These are phyloP conservation scores for Rhizoclosmatium sp. DNA, from an alignment of 192 early-diverging fungal species.

Conservation along the genomic window DNA sequence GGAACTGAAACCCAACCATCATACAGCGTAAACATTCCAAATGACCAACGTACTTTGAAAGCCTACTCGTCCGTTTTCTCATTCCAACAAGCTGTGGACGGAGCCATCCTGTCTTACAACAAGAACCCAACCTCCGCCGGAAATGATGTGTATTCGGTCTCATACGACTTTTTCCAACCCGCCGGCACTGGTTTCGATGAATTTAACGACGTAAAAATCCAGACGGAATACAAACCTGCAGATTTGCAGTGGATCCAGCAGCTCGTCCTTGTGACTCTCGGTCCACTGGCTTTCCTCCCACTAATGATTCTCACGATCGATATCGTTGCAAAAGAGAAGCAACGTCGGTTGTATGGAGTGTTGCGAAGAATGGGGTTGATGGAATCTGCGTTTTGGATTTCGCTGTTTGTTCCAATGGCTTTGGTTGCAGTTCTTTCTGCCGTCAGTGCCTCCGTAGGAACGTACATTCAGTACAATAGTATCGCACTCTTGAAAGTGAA, in stretches of 20 bases:
- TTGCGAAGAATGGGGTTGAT: conserved; percentile 37
- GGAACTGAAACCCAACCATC: not conserved
- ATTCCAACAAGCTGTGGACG: conserved; percentile 33
- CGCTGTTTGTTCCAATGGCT: conserved; percentile 24
- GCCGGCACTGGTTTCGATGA: conserved; percentile 10
- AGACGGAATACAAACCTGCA: not conserved
- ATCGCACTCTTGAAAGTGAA: conserved; percentile 22
- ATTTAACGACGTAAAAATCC: not conserved
- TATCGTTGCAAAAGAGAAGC: conserved; percentile 37
- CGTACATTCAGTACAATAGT: not conserved
- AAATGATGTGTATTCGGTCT: not conserved
- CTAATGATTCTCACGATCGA: conserved; percentile 36
- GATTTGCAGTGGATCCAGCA: conserved; percentile 11
- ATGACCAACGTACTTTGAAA: not conserved
- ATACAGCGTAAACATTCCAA: not conserved
- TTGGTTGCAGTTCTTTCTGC: conserved; percentile 14
- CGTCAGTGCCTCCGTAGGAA: conserved; percentile 19
- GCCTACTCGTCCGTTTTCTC: not conserved
- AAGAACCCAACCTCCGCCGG: conserved; percentile 2
- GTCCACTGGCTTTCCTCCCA: conserved; percentile 23
- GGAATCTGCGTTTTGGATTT: conserved; percentile 35
- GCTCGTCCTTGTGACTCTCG: conserved; percentile 24
- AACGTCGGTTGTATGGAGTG: conserved; percentile 29
- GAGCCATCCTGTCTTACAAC: conserved; percentile 30
- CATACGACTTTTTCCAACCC: conserved; percentile 33